Evolutionary conservation across 352 stramenopile genomes (phyloP).

Genomic region (Phytophthora hybrid): DNA sequence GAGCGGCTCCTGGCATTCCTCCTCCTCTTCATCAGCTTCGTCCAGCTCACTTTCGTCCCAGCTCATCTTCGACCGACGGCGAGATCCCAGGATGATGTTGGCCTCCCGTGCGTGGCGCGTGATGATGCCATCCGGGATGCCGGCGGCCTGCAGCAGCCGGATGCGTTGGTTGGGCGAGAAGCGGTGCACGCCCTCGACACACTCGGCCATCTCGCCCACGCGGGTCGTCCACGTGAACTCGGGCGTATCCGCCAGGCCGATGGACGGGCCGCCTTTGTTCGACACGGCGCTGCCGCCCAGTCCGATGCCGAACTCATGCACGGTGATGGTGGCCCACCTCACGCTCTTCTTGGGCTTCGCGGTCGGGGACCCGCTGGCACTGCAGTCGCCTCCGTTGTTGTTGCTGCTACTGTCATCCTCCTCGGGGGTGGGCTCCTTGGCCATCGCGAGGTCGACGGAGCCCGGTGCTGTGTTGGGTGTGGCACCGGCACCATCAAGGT

Average conservation of each 20-base stretch:
- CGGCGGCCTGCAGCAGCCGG: conserved; percentile 59
- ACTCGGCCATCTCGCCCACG: conserved; percentile 72
- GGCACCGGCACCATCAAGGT: conserved; percentile 3
- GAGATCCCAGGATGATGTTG: conserved; percentile 73
- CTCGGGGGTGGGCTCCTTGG: conserved; percentile 2
- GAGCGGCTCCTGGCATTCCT: conserved; percentile 9
- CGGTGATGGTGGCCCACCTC: conserved; percentile 52
- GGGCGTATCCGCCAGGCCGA: conserved; percentile 58
- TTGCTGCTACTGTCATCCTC: background rate
- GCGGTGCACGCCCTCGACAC: conserved; percentile 68
- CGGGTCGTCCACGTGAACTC: conserved; percentile 79
- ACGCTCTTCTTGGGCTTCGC: conserved; percentile 40
- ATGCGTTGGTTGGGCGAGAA: conserved; percentile 71
- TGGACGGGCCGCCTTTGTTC: conserved; percentile 64
- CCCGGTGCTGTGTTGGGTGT: background rate
- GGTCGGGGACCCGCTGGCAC: background rate
- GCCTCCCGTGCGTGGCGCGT: conserved; percentile 56
- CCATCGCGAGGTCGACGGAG: conserved; percentile 4
- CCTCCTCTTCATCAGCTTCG: conserved; percentile 17
- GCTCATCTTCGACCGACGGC: conserved; percentile 43
- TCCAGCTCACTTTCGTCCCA: conserved; percentile 30
- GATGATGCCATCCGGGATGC: conserved; percentile 74
- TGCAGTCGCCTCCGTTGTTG: background rate
- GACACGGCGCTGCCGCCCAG: conserved; percentile 67
- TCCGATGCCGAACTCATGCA: conserved; percentile 71